Conservation (phyloP, 2,329 filamentous ascomycete species). For the Celoporthe dispersa region DNA sequence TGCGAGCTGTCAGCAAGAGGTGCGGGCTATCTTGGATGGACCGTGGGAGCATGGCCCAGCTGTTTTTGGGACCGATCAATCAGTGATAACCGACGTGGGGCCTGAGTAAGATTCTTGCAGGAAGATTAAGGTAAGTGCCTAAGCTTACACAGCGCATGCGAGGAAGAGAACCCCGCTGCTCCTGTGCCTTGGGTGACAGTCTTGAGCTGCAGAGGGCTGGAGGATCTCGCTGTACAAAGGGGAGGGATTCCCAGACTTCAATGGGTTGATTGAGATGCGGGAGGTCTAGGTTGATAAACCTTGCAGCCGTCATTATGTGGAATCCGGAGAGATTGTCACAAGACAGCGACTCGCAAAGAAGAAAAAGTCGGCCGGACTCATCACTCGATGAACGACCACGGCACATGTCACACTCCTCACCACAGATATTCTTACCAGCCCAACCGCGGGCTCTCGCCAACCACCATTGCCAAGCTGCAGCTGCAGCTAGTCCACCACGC, state of each 20-base stretch:
- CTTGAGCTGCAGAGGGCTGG: neutral
- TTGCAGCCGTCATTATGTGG: neutral
- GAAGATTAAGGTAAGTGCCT: neutral
- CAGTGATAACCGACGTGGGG: neutral
- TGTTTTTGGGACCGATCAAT: neutral
- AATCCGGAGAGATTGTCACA: neutral
- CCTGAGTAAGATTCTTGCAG: neutral
- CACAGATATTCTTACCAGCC: neutral
- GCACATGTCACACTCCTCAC: neutral
- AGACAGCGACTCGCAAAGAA: neutral
- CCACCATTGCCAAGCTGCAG: neutral
- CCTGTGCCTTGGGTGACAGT: neutral
- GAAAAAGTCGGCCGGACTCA: neutral
- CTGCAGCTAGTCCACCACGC: neutral
- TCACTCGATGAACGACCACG: neutral
- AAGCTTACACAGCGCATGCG: neutral
- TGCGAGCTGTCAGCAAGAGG: neutral
- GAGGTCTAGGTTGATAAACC: too few species aligned
- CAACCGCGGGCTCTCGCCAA: neutral
- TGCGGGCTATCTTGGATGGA: neutral
- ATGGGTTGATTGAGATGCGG: neutral
- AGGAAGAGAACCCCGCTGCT: neutral
- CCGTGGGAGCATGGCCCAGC: neutral
- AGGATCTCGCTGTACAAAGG: neutral
- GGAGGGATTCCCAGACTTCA: neutral